Base-by-base conservation (phyloP, 78 protist species). In the Isochrysis galbana region DNA sequence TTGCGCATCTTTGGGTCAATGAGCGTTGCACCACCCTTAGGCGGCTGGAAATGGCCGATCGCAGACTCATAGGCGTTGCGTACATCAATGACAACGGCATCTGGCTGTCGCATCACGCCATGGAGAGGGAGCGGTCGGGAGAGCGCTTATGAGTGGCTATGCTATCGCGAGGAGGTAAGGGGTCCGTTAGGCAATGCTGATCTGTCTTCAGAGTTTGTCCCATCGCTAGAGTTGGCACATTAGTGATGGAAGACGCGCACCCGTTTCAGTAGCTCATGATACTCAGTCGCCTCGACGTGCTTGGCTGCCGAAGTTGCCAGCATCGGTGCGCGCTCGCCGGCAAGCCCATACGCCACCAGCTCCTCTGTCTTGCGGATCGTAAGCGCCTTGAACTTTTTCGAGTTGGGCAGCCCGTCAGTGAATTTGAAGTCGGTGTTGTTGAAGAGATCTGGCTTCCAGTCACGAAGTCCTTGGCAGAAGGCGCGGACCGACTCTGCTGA, bases 301-400 rank as follows among this genome's bases (percentile, higher is more conserved):
- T 67, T 11, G 36, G 74, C 74, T 23, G 36, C 5, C 4, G 36
- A 26, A 23, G 74, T n/a, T 23, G 17, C 36, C 32, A 67, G 74
- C 74, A n/a, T n/a, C 74, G 74, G 74, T 17, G 74, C 74, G 74
- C 74, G 74, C 74, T 67, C 74, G 36, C 74, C 74, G 32, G 74
- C 74, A n/a, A 67, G 74, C 5, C 74, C 74, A n/a, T 67, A 67
- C 74, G 74, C 74, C 38, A 67, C 74, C 38, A 67, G 74, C 74
- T 67, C 74, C 32, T 67, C 74, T n/a, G 74, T 67, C 74, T 67
- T 67, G 36, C 74, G 74, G 36, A 67, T 11, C 32, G 74, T 67
- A n/a, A 67, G 32, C 36, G 74, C 74, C 74, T 67, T 67, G 74
- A 67, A 67, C 38, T 11, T 10, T 10, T 11, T 23, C 74, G 74